Base-by-base conservation (phyloP, 345 rosid species). In the Crucihimalaya himalaica region DNA sequence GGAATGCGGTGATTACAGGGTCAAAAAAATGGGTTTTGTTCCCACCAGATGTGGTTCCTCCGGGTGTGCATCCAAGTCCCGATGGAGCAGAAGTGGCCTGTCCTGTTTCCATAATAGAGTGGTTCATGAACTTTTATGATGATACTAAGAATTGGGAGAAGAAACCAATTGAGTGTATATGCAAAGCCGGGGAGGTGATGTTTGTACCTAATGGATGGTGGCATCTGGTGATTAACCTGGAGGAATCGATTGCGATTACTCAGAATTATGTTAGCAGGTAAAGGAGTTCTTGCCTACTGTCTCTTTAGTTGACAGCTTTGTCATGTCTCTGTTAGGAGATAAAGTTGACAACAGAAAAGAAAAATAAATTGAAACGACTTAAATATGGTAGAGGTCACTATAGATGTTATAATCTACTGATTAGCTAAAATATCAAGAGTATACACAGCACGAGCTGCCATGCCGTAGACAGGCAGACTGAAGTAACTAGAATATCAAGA, bases 151-250 rank as follows among this genome's bases (percentile, higher is more conserved):
- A 42, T 27, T 92, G 88, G 97, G 71, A 81, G 65, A 92, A 79
- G 88, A 86, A 80, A 68, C 97, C 99, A 62, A 74, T 87, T 27
- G 99, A 95, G 72, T 95, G 99, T 70, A 71, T 95, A 42, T 95
- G 99, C 79, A 92, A 84, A 84, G 89, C 97, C 0, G 97, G 99
- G 71, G 99, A 92, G 78, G 93, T 92, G 47, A 85, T 95, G 67
- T 95, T 95, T 83, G 92, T 95, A 46, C 99, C 99, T 52, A 86
- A 83, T 70, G 99, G 99, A 70, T 95, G 99, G 99, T 95, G 99
- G 99, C 99, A 95, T 85, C 55, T 95, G 60, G 99, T 92, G 65
- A 89, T 95, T 77, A 95, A 95, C 85, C 71, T 95, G 53, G 99
- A 92, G 80, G 99, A 92, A 56, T 89, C 99, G 3, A 80, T 92